A percentile compares a stretch with the other conserved stretches of the same genome.
phyloP scores from a whole-genome alignment of 176 grass and related monocot species.

The Stipa capillata region DNA sequence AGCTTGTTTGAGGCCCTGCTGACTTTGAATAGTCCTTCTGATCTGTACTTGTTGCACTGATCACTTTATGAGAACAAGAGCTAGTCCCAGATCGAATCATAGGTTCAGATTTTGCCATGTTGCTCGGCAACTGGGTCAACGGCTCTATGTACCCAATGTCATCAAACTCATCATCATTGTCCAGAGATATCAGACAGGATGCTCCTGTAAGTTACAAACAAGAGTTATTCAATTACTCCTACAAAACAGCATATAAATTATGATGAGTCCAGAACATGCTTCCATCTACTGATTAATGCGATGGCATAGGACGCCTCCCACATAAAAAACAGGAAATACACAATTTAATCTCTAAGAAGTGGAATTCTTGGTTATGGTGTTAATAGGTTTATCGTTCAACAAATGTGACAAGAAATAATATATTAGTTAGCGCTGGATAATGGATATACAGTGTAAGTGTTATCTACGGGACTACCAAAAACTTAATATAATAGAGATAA shows the following conservation, averaged over 20 bases:
- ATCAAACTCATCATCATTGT: slow-evolving; percentile 46
- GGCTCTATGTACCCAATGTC: background rate
- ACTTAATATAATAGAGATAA: background rate
- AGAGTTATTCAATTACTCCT: background rate
- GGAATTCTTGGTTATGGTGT: background rate
- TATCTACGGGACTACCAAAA: background rate
- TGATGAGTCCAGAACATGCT: background rate
- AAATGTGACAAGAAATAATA: background rate
- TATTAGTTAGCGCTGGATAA: background rate
- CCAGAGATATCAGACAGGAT: slow-evolving; percentile 40
- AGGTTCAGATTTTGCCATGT: background rate
- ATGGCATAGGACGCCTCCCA: background rate
- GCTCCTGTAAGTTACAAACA: slow-evolving; percentile 21
- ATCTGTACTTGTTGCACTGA: background rate
- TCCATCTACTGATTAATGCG: background rate
- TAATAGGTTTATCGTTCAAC: background rate
- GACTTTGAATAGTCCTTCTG: background rate
- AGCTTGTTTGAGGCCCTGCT: background rate
- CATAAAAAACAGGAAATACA: background rate
- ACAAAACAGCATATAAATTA: background rate
- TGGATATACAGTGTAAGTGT: background rate
- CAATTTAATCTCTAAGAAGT: background rate
- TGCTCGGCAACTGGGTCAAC: background rate
- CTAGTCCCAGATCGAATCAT: background rate
- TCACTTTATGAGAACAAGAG: background rate